Evolutionary conservation across 2,329 filamentous ascomycete species (phyloP).

Genomic region (Amesomyces nigricolor): DNA sequence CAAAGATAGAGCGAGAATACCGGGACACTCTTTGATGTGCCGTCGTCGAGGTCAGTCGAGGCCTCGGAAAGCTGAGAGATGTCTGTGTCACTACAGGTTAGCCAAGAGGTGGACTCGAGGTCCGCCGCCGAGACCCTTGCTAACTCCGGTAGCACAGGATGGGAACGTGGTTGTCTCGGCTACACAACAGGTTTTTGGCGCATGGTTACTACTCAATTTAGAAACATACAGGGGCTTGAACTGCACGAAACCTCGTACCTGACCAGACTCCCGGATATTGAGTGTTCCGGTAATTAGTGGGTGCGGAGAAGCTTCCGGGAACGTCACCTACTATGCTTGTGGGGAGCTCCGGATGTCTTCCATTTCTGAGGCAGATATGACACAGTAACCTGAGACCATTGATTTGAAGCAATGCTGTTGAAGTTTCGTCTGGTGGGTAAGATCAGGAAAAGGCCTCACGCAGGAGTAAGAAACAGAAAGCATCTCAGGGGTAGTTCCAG

Average conservation of each 20-base stretch:
- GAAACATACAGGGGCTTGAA: not conserved
- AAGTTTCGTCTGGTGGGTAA: too few relatives aligned
- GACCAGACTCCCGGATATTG: not conserved
- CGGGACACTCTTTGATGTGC: too few relatives aligned
- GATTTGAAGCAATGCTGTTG: too few relatives aligned
- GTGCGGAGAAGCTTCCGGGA: not conserved
- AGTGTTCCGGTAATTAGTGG: not conserved
- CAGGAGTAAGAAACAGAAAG: too few relatives aligned
- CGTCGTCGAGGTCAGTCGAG: not conserved
- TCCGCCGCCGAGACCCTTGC: not conserved
- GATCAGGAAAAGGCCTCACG: too few relatives aligned
- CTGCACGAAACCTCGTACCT: not conserved
- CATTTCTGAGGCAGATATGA: too few relatives aligned
- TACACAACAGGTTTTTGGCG: conserved; percentile 6
- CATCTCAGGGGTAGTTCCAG: too few relatives aligned
- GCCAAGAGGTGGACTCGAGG: not conserved
- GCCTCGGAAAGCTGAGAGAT: not conserved
- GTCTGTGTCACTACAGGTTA: not conserved
- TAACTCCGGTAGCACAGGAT: not conserved
- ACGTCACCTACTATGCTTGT: too few relatives aligned
- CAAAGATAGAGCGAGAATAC: too few relatives aligned
- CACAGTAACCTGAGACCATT: too few relatives aligned
- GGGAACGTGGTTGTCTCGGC: not conserved
- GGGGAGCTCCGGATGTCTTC: too few relatives aligned
- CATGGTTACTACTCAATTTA: not conserved